Evolutionary conservation across 257 asterid genomes (phyloP), one percentile per base, ranked within the genome.

Genomic region (Petunia secreta): DNA sequence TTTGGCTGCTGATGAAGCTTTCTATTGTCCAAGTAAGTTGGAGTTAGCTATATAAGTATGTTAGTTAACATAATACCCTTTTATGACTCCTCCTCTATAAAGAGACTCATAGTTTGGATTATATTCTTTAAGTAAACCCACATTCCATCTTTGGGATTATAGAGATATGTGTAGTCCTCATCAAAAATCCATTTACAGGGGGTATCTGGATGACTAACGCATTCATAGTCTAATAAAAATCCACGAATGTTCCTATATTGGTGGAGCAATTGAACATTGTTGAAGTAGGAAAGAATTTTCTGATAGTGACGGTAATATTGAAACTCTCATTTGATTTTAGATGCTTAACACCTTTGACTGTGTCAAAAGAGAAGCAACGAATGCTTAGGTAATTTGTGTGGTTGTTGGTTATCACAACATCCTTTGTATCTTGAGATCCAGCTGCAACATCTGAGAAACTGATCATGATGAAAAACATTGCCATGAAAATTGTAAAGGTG

Each of bases 231-330:
- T 68, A 75, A 87, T 34, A 52, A 80, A 66, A 91, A 10, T 87
- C 95, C 0, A 89, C 83, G 4, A 91, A 90, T 0, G 91, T 92
- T 66, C 98, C 95, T 90, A 93, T 88, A 34, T 93, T 91, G 77
- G 97, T 93, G 65, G 97, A 90, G 88, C 97, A 92, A 82, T 91
- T 92, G 87, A 84, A 92, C 94, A 91, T 89, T 40, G 36, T 65
- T 6, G 73, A 65, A 65, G 73, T 4, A 59, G 95, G 90, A 85
- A 80, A 92, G 13, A 89, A 2, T 0, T 5, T 6, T 0, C 86
- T 73, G 54, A 58, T 82, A 2, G 0, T 68, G 65, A 90, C 86
- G 0, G 9, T 78, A 85, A 92, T 84, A 79, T 64, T 65, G 87
- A 81, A 89, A 4, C 75, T 83, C 0, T 81, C 83, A 85, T 86